Evolutionary conservation across 2,329 filamentous ascomycete genomes (phyloP).

Genomic region (Botrytis squamosa): DNA sequence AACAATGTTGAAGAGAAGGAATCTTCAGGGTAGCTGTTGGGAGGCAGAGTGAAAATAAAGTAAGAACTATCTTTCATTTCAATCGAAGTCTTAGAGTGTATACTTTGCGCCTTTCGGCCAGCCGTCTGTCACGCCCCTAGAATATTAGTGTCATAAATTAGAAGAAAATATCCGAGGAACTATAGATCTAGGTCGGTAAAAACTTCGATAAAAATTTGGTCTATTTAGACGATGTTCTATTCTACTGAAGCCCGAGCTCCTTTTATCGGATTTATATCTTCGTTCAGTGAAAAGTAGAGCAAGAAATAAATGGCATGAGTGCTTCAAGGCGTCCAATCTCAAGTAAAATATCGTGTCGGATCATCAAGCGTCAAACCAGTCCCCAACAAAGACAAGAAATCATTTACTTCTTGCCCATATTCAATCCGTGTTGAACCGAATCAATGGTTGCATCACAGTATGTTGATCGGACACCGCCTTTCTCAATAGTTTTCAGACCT

Average conservation of each 20-base stretch:
- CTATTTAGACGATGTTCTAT: not conserved
- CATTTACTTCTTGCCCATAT: constrained; percentile 13
- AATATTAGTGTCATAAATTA: not conserved
- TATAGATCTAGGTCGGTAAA: not conserved
- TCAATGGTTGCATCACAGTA: constrained; percentile 19
- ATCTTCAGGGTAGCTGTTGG: not conserved
- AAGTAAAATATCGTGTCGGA: not conserved
- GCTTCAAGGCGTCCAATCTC: not conserved
- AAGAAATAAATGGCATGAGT: not conserved
- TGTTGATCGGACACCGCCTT: constrained; percentile 19
- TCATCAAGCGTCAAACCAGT: not conserved
- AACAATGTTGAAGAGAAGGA: not conserved
- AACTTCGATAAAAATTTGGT: not conserved
- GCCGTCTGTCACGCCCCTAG: no score
- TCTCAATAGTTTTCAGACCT: constrained; percentile 20
- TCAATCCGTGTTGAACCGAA: constrained; percentile 16
- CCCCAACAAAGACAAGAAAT: not conserved
- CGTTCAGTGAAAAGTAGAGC: not conserved
- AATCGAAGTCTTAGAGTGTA: not conserved
- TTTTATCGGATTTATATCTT: not conserved
- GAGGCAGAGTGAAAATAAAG: no score
- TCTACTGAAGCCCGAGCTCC: not conserved
- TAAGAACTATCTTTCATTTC: not conserved
- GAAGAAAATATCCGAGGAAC: not conserved
- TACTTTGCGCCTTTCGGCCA: not conserved